phyloP scores from a whole-genome alignment of 2,329 filamentous ascomycete species.

The Neoscytalidium dimidiatum region DNA sequence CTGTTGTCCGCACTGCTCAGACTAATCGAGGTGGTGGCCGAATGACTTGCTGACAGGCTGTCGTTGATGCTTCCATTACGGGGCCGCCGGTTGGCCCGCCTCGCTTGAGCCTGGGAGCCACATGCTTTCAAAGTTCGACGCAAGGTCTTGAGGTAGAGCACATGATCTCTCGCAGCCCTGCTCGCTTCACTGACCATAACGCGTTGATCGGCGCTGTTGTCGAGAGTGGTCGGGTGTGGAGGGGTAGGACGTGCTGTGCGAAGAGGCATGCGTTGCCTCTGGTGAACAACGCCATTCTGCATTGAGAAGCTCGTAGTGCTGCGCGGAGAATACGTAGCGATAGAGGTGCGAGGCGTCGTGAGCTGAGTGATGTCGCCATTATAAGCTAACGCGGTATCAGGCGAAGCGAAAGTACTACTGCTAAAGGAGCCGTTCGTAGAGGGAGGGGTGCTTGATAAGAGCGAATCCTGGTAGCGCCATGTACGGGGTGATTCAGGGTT shows the following conservation, averaged over 20 bases:
- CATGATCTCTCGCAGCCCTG: conserved; percentile 6
- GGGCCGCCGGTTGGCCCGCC: not conserved
- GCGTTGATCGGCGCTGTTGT: conserved; percentile 30
- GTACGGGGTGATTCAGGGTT: conserved; percentile 12
- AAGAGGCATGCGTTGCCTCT: conserved; percentile 28
- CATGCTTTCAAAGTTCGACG: conserved; percentile 10
- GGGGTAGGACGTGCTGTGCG: conserved; percentile 26
- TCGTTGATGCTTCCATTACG: conserved; percentile 12
- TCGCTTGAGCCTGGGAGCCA: conserved; percentile 14
- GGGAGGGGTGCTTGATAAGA: conserved; percentile 5
- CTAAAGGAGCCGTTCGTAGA: conserved; percentile 17
- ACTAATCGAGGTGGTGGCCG: conserved; percentile 4
- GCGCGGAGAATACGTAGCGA: conserved; percentile 13
- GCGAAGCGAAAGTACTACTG: conserved; percentile 17
- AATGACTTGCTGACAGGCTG: not conserved
- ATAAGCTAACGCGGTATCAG: conserved; percentile 12
- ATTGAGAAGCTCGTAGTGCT: conserved; percentile 15
- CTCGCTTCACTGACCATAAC: conserved; percentile 29
- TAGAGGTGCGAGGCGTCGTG: conserved; percentile 14
- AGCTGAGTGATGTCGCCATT: conserved; percentile 1
- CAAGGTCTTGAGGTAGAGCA: conserved; percentile 17
- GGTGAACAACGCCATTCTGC: conserved; percentile 21
- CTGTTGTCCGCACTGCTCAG: conserved; percentile 15
- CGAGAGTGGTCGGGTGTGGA: conserved; percentile 31
- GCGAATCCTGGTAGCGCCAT: conserved; percentile 1